Percentiles rank a stretch among this genome's conserved stretches.
These are phyloP conservation scores for Xylaria palmicola DNA, from an alignment of 495 filamentous ascomycete genomes.

Conservation along the genomic window DNA sequence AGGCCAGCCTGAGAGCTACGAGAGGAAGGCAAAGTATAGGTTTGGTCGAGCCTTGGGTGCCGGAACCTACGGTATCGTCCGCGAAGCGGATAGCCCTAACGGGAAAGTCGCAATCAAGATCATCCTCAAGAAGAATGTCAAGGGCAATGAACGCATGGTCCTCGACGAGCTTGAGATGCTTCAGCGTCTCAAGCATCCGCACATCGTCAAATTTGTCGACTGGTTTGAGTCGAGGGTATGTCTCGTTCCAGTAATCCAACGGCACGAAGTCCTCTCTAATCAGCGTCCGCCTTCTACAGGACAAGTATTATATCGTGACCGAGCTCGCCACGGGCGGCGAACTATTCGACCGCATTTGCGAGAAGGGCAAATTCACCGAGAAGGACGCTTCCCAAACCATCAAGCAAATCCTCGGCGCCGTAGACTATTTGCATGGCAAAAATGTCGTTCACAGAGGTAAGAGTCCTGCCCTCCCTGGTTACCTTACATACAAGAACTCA, in stretches of 20 bases:
- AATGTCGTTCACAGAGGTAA: constrained; percentile 97
- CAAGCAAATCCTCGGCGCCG: constrained; percentile 89
- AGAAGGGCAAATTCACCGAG: constrained; percentile 97
- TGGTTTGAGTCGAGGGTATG: constrained; percentile 95
- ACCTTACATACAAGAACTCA: background rate
- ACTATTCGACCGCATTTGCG: constrained; percentile 97
- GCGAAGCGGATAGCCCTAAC: constrained; percentile 79
- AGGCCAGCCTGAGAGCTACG: constrained; percentile 96
- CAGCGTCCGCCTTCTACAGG: constrained; percentile 51
- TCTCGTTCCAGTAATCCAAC: background rate
- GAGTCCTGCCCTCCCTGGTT: constrained; percentile 17
- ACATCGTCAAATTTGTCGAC: constrained; percentile 97
- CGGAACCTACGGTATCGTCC: constrained; percentile 97
- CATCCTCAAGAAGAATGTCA: constrained; percentile 99
- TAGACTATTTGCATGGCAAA: constrained; percentile 90
- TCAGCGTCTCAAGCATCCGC: constrained; percentile 83
- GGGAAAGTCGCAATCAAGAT: constrained; percentile 98
- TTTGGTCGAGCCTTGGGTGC: constrained; percentile 94
- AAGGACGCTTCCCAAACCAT: constrained; percentile 98
- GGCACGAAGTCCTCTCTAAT: background rate
- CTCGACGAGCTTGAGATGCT: constrained; percentile 95
- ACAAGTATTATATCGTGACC: constrained; percentile 99
- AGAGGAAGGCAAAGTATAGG: constrained; percentile 91
- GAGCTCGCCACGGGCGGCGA: constrained; percentile 95
- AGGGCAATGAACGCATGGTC: constrained; percentile 97